Conservation (phyloP, 2,329 filamentous ascomycete species). For the Rhynchosporium agropyri region DNA sequence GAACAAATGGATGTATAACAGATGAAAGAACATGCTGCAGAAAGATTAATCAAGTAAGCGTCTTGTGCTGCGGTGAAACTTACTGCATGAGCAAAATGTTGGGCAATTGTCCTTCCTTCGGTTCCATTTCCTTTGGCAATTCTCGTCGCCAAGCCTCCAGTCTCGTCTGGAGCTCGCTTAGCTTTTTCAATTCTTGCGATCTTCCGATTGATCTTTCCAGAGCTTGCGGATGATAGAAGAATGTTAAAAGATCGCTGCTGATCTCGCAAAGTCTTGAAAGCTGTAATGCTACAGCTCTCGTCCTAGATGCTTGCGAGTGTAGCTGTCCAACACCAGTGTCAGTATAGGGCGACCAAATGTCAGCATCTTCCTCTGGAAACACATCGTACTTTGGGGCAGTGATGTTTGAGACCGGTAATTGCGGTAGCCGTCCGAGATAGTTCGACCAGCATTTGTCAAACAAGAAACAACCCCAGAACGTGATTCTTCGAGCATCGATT, state of each 20-base stretch:
- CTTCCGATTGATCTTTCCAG: slow-evolving; percentile 69
- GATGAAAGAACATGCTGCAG: slow-evolving; percentile 91
- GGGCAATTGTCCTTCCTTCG: slow-evolving; percentile 85
- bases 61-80: slow-evolving; percentile 46
- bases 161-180: slow-evolving; percentile 87
- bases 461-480: slow-evolving; percentile 97
- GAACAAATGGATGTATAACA: slow-evolving; percentile 94
- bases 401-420: slow-evolving; percentile 76
- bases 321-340: slow-evolving; percentile 77
- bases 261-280: slow-evolving; percentile 88
- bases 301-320: slow-evolving; percentile 78
- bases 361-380: slow-evolving; percentile 84
- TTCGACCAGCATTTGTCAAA: slow-evolving; percentile 99
- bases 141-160: slow-evolving; percentile 88
- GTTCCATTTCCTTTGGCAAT: slow-evolving; percentile 82
- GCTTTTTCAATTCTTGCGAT: slow-evolving; percentile 83
- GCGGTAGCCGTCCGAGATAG: slow-evolving; percentile 88
- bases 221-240: slow-evolving; percentile 85
- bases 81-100: slow-evolving; percentile 83
- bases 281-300: slow-evolving; percentile 78
- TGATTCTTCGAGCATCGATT: slow-evolving; percentile 85
- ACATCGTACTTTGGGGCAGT: slow-evolving; percentile 89
- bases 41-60: slow-evolving; percentile 34
- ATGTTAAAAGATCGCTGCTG: slow-evolving; percentile 83
- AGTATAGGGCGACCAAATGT: slow-evolving; percentile 85